Evolutionary conservation across 2,329 filamentous ascomycete species (phyloP), one percentile per base, ranked within the genome.

Genomic region (Ophiostoma piceae): DNA sequence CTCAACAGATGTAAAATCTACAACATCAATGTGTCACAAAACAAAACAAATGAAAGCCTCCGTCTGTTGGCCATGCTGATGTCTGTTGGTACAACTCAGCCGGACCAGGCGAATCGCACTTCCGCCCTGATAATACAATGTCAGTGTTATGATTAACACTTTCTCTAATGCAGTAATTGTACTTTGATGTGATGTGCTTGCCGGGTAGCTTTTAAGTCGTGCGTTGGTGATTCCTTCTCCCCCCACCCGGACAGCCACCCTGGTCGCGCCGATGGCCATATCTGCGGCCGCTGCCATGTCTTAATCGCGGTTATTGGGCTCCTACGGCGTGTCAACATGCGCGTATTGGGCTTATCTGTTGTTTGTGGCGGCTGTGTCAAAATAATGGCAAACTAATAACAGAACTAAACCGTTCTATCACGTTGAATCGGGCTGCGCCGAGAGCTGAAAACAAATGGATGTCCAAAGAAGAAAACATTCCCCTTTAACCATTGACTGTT

Each of bases 241-340:
- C 51, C 51, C 51, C 51, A 57, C 51, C 7, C 8, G 22, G 51
- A 57, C 22, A 26, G 22, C 22, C 9, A 57, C 8, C 51, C 51
- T 57, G 51, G 51, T 57, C 57, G 11, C 57, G 57, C 54, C 57
- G 57, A 32, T 35, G 57, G 57, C 57, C 57, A 26, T 32, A 32
- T 62, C 12, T 32, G 57, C 26, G 57, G 57, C 57, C 57, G 1
- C 14, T 19, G 32, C 12, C n/a, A 29, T 60, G 8, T 9, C 26
- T 62, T 8, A 16, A 62, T 32, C 26, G 57, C 57, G 57, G 57
- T 62, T 62, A 62, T 57, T 57, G 51, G 57, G 57, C 57, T 62
- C 26, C 26, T 16, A 35, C 26, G 22, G 57, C 57, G 57, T 29
- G 57, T 8, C 57, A 32, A 16, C 12, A 32, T 47, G 62, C 32